These are phyloP conservation scores for Nemania serpens DNA, from an alignment of 2,329 filamentous ascomycete species.

Conservation along the genomic window DNA sequence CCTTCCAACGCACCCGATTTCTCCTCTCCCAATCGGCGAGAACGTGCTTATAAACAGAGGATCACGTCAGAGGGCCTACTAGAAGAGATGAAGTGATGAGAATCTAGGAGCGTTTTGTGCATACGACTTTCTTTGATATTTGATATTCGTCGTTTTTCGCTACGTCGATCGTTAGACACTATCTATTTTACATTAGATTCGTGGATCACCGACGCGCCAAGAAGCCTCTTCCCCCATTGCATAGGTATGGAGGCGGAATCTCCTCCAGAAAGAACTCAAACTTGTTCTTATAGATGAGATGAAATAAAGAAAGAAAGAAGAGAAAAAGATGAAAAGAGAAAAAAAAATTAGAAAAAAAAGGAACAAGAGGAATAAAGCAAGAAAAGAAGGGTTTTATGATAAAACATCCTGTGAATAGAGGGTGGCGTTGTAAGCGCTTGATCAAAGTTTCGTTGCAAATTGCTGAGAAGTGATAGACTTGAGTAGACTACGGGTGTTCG, in stretches of 20 bases:
- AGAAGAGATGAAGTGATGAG: neutral
- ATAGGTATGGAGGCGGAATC: slow-evolving; percentile 11
- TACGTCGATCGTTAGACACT: neutral
- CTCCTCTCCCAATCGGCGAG: neutral
- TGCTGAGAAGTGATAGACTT: neutral
- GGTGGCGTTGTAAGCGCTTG: neutral
- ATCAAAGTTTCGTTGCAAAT: neutral
- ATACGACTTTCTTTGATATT: neutral
- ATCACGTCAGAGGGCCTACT: too few species aligned
- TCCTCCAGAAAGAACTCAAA: neutral
- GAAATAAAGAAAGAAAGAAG: neutral
- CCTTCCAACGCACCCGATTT: neutral
- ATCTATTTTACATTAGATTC: slow-evolving; percentile 1
- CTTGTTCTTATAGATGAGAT: neutral
- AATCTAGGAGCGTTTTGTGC: too few species aligned
- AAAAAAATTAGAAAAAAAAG: neutral
- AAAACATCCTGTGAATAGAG: slow-evolving; percentile 9
- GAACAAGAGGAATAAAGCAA: neutral
- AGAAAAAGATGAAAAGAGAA: neutral
- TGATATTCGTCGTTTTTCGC: slow-evolving; percentile 6
- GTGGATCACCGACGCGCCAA: neutral
- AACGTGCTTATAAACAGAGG: neutral
- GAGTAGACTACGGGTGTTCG: neutral
- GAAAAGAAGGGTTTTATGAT: neutral
- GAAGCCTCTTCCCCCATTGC: slow-evolving; percentile 4